These are phyloP conservation scores for Colletotrichum sidae DNA, from an alignment of 2,329 filamentous ascomycete genomes.

Conservation along the genomic window DNA sequence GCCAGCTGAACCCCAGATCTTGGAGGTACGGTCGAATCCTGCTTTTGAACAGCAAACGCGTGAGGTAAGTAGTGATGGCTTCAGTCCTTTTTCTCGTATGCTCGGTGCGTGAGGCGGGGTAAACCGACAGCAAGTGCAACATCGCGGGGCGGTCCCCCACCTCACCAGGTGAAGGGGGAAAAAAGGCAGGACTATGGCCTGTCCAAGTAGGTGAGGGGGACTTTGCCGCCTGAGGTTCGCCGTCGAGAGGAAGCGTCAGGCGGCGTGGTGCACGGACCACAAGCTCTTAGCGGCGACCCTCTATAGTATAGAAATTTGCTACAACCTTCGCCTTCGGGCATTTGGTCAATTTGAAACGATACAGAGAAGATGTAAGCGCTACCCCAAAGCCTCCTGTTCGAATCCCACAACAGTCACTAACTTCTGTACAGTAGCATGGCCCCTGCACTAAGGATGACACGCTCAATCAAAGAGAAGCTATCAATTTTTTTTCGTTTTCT, in stretches of 20 bases:
- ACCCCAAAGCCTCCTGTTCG: not conserved
- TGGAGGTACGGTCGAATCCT: too few relatives aligned
- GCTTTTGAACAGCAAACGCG: too few relatives aligned
- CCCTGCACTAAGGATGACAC: constrained; percentile 95
- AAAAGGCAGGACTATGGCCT: too few relatives aligned
- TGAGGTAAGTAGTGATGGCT: not conserved
- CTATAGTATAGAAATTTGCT: not conserved
- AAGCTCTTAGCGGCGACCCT: not conserved
- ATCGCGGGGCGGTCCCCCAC: constrained; percentile 10
- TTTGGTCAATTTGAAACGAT: constrained; percentile 45
- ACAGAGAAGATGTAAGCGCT: constrained; percentile 35
- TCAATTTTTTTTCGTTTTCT: constrained; percentile 15
- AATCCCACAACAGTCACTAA: not conserved
- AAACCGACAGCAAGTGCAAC: not conserved
- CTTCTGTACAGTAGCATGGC: constrained; percentile 72
- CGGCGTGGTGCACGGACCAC: not conserved
- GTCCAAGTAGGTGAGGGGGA: not conserved
- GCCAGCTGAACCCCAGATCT: too few relatives aligned
- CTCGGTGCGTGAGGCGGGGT: constrained; percentile 12
- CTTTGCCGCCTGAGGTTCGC: not conserved
- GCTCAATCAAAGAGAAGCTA: constrained; percentile 84
- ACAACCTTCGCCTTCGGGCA: constrained; percentile 41
- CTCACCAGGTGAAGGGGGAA: not conserved
- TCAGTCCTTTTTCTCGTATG: not conserved
- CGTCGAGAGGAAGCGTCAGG: not conserved